Conservation (phyloP, 305 asterid species). For the Rubia peregrina region DNA sequence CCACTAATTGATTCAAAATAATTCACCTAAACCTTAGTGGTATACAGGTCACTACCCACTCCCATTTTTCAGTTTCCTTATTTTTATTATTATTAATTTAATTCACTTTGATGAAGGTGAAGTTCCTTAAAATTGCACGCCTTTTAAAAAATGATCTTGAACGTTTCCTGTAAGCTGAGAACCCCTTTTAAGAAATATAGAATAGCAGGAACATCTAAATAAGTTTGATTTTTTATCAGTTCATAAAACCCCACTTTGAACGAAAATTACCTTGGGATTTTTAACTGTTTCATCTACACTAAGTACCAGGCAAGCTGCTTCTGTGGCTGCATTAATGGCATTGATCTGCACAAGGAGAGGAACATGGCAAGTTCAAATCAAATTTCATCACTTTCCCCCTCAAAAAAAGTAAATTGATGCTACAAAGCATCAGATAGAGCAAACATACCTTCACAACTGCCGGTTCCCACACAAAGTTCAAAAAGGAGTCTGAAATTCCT, state of each 20-base stretch:
- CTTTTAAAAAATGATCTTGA: background rate
- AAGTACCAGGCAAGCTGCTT: conserved; percentile 90
- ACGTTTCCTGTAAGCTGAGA: background rate
- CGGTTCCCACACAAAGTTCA: conserved; percentile 97
- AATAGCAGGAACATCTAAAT: too few species aligned
- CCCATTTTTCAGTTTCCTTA: background rate
- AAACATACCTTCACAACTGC: conserved; percentile 70
- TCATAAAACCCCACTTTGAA: too few species aligned
- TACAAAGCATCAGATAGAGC: background rate
- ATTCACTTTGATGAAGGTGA: background rate
- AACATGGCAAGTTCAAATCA: background rate
- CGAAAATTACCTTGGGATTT: conserved; percentile 74
- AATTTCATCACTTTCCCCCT: background rate
- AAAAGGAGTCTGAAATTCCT: conserved; percentile 88
- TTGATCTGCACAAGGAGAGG: conserved; percentile 42
- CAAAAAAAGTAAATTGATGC: background rate
- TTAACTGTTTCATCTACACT: conserved; percentile 97
- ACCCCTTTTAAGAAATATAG: background rate
- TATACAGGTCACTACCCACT: background rate
- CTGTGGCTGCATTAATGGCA: conserved; percentile 98
- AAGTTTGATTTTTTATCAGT: too few species aligned
- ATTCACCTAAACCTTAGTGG: background rate
- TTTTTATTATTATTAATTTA: background rate
- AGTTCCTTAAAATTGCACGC: background rate
- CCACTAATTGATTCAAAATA: background rate